Base-by-base conservation (phyloP, 257 asterid species). In the Perilla frutescens region DNA sequence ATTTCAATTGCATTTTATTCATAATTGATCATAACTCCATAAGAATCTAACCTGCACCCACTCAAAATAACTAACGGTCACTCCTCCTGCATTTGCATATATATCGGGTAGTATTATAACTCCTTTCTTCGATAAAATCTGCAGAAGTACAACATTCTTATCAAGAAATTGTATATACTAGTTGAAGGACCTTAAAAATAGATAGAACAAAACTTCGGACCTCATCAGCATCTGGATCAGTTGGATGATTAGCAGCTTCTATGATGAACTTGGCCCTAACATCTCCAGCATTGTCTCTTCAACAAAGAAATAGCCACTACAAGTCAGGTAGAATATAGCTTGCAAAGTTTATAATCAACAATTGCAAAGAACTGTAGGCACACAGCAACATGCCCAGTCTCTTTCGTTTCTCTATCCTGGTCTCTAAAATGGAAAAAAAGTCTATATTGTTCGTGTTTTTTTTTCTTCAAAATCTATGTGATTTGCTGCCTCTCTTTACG, bases 161-260 rank as follows among this genome's bases (percentile, higher is more conserved):
- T 64, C 31, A 37, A 60, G 54, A 63, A 45, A 50, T 13, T 45
- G 26, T 71, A 58, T 15, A 57, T 15, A 48, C 0, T 26, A 39
- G 70, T 31, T 41, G 36, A 72, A 51, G 15, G 66, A 59, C 72
- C 47, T n/a, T 26, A 59, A 32, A 26, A n/a, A 6, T 1, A 70
- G 8, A 12, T 2, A 45, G 26, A 39, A 51, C 45, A 69, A 37
- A 60, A 64, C 44, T 55, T 65, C 15, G 12, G 71, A 92, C 98
- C 98, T 92, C 96, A 72, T 92, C 98, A 76, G 97, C 97, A 6
- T 92, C 97, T 32, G 97, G 98, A 84, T 90, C 97, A 11, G 96
- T 87, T 34, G 98, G 98, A 76, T 88, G 98, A 75, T 92, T 92
- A 39, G 98, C 98, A 9, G 94, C 98, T 83, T 92, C 97, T 53